Conservation (phyloP, 225 moss, liverwort and hornwort genomes). For the Asterella californica region DNA sequence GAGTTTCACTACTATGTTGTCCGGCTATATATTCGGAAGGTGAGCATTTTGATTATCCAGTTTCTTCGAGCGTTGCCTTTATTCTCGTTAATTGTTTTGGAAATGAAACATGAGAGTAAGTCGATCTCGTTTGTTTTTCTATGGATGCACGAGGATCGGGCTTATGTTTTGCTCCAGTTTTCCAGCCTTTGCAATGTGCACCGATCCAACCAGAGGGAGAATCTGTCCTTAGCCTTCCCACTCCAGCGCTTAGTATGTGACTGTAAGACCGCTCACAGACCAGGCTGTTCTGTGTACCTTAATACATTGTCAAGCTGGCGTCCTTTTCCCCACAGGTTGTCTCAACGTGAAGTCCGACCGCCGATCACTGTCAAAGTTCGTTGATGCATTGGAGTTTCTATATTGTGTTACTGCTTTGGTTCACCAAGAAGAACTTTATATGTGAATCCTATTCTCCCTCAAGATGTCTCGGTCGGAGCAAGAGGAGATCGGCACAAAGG, state of each 20-base stretch:
- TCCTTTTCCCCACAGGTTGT: not conserved
- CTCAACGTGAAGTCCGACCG: not conserved
- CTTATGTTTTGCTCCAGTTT: not conserved
- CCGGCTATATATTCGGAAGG: not conserved
- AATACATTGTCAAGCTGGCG: not conserved
- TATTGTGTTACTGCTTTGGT: not conserved
- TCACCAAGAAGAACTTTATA: not conserved
- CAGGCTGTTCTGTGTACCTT: not conserved
- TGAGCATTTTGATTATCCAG: not conserved
- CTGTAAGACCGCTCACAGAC: not conserved
- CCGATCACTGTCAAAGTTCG: not conserved
- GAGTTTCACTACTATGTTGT: not conserved
- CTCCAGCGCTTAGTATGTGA: too few relatives aligned
- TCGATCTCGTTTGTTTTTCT: not conserved
- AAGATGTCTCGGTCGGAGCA: conserved; percentile 14
- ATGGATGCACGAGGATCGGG: not conserved
- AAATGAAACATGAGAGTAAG: not conserved
- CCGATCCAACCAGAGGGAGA: not conserved
- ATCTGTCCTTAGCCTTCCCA: not conserved
- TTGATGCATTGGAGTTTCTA: not conserved
- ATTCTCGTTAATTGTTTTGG: not conserved
- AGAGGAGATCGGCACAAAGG: conserved; percentile 20
- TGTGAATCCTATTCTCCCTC: not conserved
- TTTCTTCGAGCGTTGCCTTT: not conserved
- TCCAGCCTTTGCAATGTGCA: not conserved